Evolutionary conservation across 768 basidiomycete genomes (phyloP).

Genomic region (Pleurotus tuber-regium): DNA sequence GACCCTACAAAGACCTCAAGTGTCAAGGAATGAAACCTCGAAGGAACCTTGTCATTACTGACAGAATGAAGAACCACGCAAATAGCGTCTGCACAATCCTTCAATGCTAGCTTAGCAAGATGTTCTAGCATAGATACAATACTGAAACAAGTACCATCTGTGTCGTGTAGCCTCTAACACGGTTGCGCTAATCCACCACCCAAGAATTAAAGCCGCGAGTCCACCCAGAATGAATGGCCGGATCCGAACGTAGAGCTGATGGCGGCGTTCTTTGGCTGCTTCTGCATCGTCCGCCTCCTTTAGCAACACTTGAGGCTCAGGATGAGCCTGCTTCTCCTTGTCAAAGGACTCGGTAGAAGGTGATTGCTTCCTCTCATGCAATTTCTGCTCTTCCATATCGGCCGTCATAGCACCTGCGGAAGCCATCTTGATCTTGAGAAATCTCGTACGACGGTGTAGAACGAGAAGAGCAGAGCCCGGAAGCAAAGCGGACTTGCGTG

Average conservation of each 20-base stretch:
- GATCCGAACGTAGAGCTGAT: slow-evolving; percentile 22
- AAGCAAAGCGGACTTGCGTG: background rate
- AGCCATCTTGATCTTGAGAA: background rate
- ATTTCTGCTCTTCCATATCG: slow-evolving; percentile 4
- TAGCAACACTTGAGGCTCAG: slow-evolving; percentile 22
- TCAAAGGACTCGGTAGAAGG: slow-evolving; percentile 19
- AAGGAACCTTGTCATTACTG: slow-evolving; percentile 22
- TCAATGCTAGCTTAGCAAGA: slow-evolving; percentile 7
- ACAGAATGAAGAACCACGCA: slow-evolving; percentile 82
- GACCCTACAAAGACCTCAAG: slow-evolving; percentile 36
- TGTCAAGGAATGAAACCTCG: background rate
- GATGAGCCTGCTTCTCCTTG: slow-evolving; percentile 18
- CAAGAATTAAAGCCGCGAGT: slow-evolving; percentile 63
- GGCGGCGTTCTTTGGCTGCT: slow-evolving; percentile 2
- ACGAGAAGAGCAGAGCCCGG: background rate
- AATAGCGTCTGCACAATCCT: slow-evolving; percentile 82
- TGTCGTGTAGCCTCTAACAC: slow-evolving; percentile 66
- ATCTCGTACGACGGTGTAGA: background rate
- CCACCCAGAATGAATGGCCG: slow-evolving; percentile 48
- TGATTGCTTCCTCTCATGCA: slow-evolving; percentile 20
- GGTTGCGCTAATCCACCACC: slow-evolving; percentile 84
- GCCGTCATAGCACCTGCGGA: background rate
- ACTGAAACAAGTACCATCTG: slow-evolving; percentile 57
- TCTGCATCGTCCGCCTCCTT: slow-evolving; percentile 23
- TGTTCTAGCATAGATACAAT: too few species aligned